Percentiles rank a stretch among this genome's conserved stretches.
Evolutionary conservation across 345 rosid genomes (phyloP).

Genomic region (Salix viminalis): DNA sequence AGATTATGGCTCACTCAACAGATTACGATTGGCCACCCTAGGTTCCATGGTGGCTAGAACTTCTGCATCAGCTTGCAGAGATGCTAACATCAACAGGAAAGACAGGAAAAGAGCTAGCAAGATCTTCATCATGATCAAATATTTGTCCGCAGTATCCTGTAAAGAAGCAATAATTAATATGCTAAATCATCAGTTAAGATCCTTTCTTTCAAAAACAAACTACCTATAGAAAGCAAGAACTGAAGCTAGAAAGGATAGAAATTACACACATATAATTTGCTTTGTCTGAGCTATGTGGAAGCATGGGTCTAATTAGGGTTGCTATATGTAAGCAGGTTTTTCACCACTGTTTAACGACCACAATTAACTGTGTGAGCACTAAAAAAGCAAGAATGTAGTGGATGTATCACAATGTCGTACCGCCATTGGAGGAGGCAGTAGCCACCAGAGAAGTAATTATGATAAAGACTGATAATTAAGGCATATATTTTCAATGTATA

Average conservation of each 20-base stretch:
- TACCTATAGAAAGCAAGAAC: not conserved
- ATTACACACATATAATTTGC: not conserved
- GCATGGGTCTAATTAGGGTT: not conserved
- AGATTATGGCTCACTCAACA: not conserved
- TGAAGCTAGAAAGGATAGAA: not conserved
- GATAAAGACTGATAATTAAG: not conserved
- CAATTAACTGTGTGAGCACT: not conserved
- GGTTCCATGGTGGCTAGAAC: not conserved
- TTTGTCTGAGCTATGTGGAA: not conserved
- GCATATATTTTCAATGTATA: not conserved
- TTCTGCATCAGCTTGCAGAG: slow-evolving; percentile 3
- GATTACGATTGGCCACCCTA: not conserved
- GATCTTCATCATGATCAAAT: slow-evolving; percentile 4
- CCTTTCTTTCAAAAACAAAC: not conserved
- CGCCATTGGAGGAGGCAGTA: not conserved
- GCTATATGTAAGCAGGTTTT: not conserved
- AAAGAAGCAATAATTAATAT: not conserved
- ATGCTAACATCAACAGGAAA: not conserved
- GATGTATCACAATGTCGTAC: not conserved
- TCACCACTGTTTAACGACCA: not conserved
- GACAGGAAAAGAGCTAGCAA: not conserved
- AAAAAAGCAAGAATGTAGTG: not conserved
- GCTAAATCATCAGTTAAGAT: not conserved
- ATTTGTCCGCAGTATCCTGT: not conserved
- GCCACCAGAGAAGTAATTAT: slow-evolving; percentile 1